phyloP scores from a whole-genome alignment of 2,329 filamentous ascomycete genomes.

The Aspergillus niger region DNA sequence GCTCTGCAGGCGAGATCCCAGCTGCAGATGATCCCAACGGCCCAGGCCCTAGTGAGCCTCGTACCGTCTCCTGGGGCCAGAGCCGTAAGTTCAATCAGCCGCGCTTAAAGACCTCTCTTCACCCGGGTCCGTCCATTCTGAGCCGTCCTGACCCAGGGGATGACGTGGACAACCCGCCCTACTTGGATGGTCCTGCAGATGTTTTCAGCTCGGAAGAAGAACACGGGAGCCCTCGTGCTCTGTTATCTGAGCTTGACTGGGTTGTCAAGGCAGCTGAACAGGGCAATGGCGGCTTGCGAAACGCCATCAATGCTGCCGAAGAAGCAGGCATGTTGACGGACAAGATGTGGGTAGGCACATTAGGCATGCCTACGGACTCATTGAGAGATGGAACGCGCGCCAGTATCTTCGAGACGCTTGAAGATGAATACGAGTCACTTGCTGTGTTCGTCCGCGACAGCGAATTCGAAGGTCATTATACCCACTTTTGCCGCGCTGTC shows the following conservation, averaged over 20 bases:
- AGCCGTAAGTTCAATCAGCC: slow-evolving; percentile 72
- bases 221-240: slow-evolving; percentile 60
- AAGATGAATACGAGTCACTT: slow-evolving; percentile 77
- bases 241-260: slow-evolving; percentile 76
- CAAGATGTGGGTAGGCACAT: slow-evolving; percentile 82
- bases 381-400: slow-evolving; percentile 73
- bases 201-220: slow-evolving; percentile 20
- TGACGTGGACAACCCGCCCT: slow-evolving; percentile 22
- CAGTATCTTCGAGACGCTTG: slow-evolving; percentile 78
- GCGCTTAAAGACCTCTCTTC: slow-evolving; percentile 70
- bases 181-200: slow-evolving; percentile 22
- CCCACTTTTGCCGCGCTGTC: slow-evolving; percentile 94
- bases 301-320: slow-evolving; percentile 78
- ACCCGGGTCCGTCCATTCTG: slow-evolving; percentile 72
- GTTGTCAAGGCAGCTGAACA: slow-evolving; percentile 80
- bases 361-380: slow-evolving; percentile 90
- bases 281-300: slow-evolving; percentile 87
- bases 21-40: slow-evolving; percentile 33
- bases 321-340: slow-evolving; percentile 69
- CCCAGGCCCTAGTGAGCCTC: slow-evolving; percentile 62
- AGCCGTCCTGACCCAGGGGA: slow-evolving; percentile 45
- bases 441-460: slow-evolving; percentile 84
- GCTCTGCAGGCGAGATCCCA: slow-evolving; percentile 30
- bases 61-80: slow-evolving; percentile 74
- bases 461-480: slow-evolving; percentile 90